Base-by-base conservation (phyloP, 108 stramenopile species). In the Nitzschia inconspicua region DNA sequence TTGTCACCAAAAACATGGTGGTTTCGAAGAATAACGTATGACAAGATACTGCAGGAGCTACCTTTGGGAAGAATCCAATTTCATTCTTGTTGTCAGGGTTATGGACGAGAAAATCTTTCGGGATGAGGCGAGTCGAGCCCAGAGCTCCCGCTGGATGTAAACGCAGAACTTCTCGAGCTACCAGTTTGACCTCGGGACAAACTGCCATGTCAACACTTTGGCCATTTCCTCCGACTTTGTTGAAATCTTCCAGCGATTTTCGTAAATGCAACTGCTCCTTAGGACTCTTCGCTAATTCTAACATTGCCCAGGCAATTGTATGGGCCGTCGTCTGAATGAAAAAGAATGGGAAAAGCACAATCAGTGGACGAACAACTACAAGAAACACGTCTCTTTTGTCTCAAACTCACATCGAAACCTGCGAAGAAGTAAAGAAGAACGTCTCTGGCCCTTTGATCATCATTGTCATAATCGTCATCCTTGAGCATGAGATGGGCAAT, bases 291-390 rank as follows among this genome's bases (percentile, higher is more conserved):
- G 78, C 69, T 14, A 79, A 30, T 27, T 64, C 56, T 14, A 56
- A n/a, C 23, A 70, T 34, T 4, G 57, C 66, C 50, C 47, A 64
- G 30, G 64, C 69, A 60, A 75, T 42, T 9, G 61, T 43, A 47
- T 73, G 70, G 23, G 43, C 74, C 20, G 73, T 79, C 2, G 78
- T 79, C n/a, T n/a, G n/a, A n/a, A n/a, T n/a, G n/a, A n/a, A n/a
- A n/a, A n/a, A n/a, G n/a, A n/a, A n/a, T n/a, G n/a, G n/a, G n/a
- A n/a, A n/a, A n/a, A n/a, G n/a, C n/a, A n/a, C n/a, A n/a, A n/a
- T n/a, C n/a, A n/a, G n/a, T n/a, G n/a, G n/a, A n/a, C n/a, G n/a
- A n/a, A n/a, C n/a, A n/a, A n/a, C n/a, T n/a, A n/a, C n/a, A n/a
- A n/a, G n/a, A n/a, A n/a, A n/a, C n/a, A n/a, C n/a, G n/a, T n/a